Evolutionary conservation across 331 rosid species (phyloP).

Genomic region (Acacia concinna): DNA sequence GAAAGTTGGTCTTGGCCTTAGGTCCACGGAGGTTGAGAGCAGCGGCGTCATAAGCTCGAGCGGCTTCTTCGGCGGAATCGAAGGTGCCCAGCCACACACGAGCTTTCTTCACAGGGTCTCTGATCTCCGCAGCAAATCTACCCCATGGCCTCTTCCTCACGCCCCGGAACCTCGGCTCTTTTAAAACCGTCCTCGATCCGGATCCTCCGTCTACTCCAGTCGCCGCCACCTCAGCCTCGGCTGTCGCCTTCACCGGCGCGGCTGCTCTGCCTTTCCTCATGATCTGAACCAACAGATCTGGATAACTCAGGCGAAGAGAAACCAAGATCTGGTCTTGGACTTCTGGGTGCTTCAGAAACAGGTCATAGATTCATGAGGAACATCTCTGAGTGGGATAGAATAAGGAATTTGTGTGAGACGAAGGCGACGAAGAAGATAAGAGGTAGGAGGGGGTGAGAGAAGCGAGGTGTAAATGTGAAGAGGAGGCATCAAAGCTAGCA

Average conservation of each 20-base stretch:
- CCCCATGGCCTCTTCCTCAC: conserved; percentile 94
- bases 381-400: background rate
- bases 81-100: conserved; percentile 91
- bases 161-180: conserved; percentile 70
- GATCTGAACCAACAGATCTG: background rate
- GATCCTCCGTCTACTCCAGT: conserved; percentile 44
- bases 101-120: conserved; percentile 84
- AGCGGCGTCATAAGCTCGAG: conserved; percentile 74
- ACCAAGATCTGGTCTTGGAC: conserved; percentile 8
- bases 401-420: background rate
- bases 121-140: conserved; percentile 86
- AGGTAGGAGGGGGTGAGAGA: too few relatives aligned
- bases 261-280: conserved; percentile 71
- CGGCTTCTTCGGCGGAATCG: conserved; percentile 85
- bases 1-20: conserved; percentile 78
- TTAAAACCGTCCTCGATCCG: conserved; percentile 31
- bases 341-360: background rate
- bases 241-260: conserved; percentile 19
- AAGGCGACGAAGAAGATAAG: background rate
- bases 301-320: background rate
- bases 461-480: background rate
- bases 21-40: conserved; percentile 80
- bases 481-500: background rate
- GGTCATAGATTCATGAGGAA: background rate
- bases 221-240: background rate